phyloP scores from a whole-genome alignment of 768 basidiomycete species.

The Collybiopsis confluens region DNA sequence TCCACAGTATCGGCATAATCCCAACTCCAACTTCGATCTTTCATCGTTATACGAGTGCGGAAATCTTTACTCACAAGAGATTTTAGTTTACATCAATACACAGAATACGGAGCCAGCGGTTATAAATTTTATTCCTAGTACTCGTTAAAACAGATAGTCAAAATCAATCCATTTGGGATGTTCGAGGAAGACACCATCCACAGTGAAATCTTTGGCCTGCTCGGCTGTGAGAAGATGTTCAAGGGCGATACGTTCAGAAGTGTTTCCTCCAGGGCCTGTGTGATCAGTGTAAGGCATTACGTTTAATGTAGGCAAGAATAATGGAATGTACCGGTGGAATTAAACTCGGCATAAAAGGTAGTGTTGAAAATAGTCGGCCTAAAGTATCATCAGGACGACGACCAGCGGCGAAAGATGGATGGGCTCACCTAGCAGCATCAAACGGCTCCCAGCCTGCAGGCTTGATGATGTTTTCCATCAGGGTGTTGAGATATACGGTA shows the following conservation, averaged over 20 bases:
- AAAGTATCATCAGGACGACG: neutral
- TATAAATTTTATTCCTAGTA: no score
- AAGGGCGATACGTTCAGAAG: conserved; percentile 34
- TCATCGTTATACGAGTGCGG: no score
- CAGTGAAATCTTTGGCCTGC: conserved; percentile 37
- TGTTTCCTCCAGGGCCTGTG: conserved; percentile 53
- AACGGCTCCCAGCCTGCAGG: conserved; percentile 52
- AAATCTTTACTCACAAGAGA: no score
- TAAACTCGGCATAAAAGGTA: conserved; percentile 55
- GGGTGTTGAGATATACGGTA: conserved; percentile 48
- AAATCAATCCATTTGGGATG: conserved; percentile 55
- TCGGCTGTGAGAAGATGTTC: conserved; percentile 42
- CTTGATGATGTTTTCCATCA: conserved; percentile 54
- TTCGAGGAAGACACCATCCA: conserved; percentile 49
- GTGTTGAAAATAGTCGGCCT: conserved; percentile 48
- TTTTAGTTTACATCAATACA: no score
- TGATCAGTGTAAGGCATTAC: neutral
- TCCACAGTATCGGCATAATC: no score
- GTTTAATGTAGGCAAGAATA: neutral
- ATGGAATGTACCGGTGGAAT: conserved; percentile 39
- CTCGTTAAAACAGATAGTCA: conserved; percentile 34
- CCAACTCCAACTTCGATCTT: no score
- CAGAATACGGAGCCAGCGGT: no score
- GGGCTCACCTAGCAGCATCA: conserved; percentile 31
- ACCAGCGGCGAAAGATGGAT: neutral